These are phyloP conservation scores for Phytopythium ostracodes DNA, from an alignment of 352 stramenopile genomes.

Conservation along the genomic window DNA sequence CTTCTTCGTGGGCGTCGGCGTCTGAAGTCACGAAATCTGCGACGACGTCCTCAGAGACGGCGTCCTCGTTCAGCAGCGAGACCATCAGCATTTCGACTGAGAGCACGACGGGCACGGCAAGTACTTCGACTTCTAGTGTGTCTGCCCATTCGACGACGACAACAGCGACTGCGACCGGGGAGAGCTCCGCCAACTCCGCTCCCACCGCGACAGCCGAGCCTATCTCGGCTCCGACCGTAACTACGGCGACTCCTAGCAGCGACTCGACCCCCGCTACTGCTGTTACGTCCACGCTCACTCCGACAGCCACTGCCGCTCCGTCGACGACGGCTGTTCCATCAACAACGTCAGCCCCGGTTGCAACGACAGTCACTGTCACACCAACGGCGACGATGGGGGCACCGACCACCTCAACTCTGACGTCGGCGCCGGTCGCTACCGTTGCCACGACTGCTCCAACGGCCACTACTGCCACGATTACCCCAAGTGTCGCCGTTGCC, in stretches of 20 bases:
- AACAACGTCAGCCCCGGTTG: neutral
- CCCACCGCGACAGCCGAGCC: neutral
- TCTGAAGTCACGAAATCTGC: neutral
- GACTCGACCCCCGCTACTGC: neutral
- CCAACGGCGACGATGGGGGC: slow-evolving; percentile 1
- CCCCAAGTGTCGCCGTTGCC: neutral
- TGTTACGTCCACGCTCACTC: neutral
- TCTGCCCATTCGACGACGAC: neutral
- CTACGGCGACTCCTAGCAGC: neutral
- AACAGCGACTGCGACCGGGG: neutral
- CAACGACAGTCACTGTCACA: neutral
- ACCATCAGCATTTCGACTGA: neutral
- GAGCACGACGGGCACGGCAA: neutral
- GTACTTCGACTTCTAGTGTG: neutral
- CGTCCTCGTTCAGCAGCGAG: neutral
- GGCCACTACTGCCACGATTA: neutral
- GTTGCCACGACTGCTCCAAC: neutral
- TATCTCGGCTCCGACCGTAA: slow-evolving; percentile 4
- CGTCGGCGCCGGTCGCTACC: neutral
- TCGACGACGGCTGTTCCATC: neutral
- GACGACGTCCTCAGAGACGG: neutral
- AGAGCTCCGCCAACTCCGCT: neutral
- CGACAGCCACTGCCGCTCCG: neutral
- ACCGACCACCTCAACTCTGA: slow-evolving; percentile 1
- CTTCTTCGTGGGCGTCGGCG: no score